A percentile compares a stretch with the other conserved stretches of the same genome.
phyloP scores from a whole-genome alignment of 805 yeast genomes.

The Saccharomyces paradoxus region DNA sequence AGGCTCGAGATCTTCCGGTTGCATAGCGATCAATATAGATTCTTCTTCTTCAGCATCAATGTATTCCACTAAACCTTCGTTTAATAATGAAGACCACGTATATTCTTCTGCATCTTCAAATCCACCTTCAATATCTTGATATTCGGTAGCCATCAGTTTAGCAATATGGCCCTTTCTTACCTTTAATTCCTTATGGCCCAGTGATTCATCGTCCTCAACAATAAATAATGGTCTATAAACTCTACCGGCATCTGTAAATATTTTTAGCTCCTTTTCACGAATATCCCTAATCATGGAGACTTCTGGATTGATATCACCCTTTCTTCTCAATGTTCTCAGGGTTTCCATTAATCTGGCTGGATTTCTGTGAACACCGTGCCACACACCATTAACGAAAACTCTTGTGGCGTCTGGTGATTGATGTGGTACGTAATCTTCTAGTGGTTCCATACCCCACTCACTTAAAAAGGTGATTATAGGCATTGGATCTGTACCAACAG shows the following conservation, averaged over 20 bases:
- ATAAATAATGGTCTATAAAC: conserved; percentile 93
- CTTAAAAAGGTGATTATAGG: conserved; percentile 88
- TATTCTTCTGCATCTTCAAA: conserved; percentile 48
- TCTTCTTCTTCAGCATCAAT: conserved; percentile 99
- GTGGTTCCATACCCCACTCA: conserved; percentile 99
- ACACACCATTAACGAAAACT: conserved; percentile 95
- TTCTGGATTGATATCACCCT: conserved; percentile 92
- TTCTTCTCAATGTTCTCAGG: conserved; percentile 84
- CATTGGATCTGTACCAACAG: conserved; percentile 96
- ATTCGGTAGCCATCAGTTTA: conserved; percentile 57
- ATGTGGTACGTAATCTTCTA: conserved; percentile 91
- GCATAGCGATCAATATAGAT: conserved; percentile 96
- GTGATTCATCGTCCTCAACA: conserved; percentile 76
- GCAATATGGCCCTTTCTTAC: conserved; percentile 79
- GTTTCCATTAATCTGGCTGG: conserved; percentile 89
- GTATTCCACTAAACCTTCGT: conserved; percentile 86
- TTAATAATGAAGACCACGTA: conserved; percentile 80
- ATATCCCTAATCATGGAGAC: conserved; percentile 95
- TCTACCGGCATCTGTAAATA: conserved; percentile 97
- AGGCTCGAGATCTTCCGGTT: conserved; percentile 89
- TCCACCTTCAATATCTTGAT: conserved; percentile 45
- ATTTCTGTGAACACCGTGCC: conserved; percentile 98
- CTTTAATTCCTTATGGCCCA: conserved; percentile 59
- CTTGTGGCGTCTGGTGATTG: conserved; percentile 86
- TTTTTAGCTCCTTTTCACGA: conserved; percentile 90